Conservation (phyloP, 345 rosid genomes). For the Acer yangbiense region DNA sequence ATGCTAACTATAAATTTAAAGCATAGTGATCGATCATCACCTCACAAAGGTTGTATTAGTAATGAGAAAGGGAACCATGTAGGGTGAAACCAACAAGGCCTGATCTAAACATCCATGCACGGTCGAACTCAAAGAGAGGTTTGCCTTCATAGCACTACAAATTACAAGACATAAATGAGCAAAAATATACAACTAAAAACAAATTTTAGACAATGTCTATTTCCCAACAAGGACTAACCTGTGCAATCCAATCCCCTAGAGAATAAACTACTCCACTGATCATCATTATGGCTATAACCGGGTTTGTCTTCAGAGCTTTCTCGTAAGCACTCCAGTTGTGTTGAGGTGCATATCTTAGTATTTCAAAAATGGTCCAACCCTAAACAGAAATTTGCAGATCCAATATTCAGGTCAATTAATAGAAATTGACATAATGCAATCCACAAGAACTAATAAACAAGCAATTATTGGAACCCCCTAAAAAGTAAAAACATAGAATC, state of each 20-base stretch:
- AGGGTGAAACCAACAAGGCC: slow-evolving; percentile 87
- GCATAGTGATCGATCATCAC: slow-evolving; percentile 30
- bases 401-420: not conserved
- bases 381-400: slow-evolving; percentile 23
- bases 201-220: too few species aligned
- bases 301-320: slow-evolving; percentile 80
- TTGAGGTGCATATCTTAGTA: slow-evolving; percentile 90
- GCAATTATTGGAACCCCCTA: too few species aligned
- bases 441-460: too few species aligned
- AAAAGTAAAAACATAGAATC: too few species aligned
- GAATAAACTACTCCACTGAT: slow-evolving; percentile 63
- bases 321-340: slow-evolving; percentile 97
- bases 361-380: slow-evolving; percentile 96
- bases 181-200: too few species aligned
- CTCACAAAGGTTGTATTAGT: slow-evolving; percentile 91
- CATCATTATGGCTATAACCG: slow-evolving; percentile 89
- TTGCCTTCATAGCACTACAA: slow-evolving; percentile 87
- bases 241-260: too few species aligned
- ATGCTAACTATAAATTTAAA: not conserved
- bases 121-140: slow-evolving; percentile 45
- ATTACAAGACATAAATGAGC: not conserved
- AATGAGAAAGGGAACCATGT: slow-evolving; percentile 93
- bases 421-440: not conserved
- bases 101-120: too few species aligned
- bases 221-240: too few species aligned